Percentiles rank a stretch among this genome's conserved stretches.
These are phyloP conservation scores for Alliaria petiolata DNA, from an alignment of 345 rosid species.

Conservation along the genomic window DNA sequence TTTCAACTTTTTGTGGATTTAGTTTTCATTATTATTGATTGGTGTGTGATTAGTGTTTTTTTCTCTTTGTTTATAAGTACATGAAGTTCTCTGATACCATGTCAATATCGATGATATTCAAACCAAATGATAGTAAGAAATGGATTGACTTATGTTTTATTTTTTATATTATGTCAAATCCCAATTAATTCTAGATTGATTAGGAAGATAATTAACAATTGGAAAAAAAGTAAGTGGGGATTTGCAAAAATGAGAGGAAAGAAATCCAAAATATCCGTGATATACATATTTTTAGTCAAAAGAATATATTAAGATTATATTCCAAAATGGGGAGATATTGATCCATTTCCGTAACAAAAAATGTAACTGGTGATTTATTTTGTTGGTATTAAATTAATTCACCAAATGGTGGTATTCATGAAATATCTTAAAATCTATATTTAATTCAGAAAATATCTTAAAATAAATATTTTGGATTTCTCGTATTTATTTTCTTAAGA, in stretches of 20 bases:
- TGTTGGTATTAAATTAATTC: not conserved
- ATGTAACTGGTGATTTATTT: not conserved
- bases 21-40: conserved; percentile 13
- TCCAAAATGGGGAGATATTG: not conserved
- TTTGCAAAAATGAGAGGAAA: not conserved
- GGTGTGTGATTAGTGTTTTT: not conserved
- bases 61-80: not conserved
- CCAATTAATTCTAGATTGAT: no score
- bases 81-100: not conserved
- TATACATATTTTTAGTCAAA: not conserved
- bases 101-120: no score
- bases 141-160: no score
- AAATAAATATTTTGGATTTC: not conserved
- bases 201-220: no score
- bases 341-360: not conserved
- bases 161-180: not conserved
- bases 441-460: not conserved
- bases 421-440: not conserved
- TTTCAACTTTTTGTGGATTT: not conserved
- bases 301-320: not conserved
- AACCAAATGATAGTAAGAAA: no score
- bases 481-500: not conserved
- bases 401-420: not conserved
- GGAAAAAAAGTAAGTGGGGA: no score
- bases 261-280: not conserved